A percentile compares a stretch with the other conserved stretches of the same genome.
Conservation (phyloP, 1,139 yeast genomes). For the Scheffersomyces cryptocercus region DNA sequence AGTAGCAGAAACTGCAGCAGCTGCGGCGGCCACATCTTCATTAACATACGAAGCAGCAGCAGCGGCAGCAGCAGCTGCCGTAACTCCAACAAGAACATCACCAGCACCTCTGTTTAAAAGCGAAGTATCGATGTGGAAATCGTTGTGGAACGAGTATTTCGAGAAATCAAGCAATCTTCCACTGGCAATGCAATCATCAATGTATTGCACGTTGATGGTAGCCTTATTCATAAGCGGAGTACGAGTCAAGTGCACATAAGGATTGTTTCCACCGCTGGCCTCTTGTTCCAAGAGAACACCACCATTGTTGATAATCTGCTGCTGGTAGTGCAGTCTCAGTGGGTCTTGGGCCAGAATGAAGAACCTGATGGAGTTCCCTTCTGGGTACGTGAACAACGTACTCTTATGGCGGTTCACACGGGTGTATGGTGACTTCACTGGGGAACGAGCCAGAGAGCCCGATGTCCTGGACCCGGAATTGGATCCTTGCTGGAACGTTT, state of each 20-base stretch:
- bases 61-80: not conserved
- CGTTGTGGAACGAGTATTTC: not conserved
- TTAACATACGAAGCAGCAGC: not conserved
- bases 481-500: no score
- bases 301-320: not conserved
- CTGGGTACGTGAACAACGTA: not conserved
- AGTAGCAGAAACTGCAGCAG: not conserved
- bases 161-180: not conserved
- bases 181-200: not conserved
- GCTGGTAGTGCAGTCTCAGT: not conserved
- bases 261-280: not conserved
- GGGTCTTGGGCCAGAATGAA: not conserved
- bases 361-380: not conserved
- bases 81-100: not conserved
- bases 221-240: no score
- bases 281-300: not conserved
- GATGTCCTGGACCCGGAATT: no score
- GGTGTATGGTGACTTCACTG: not conserved
- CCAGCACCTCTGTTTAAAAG: conserved; percentile 1
- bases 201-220: not conserved
- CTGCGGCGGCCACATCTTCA: not conserved
- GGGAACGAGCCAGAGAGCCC: not conserved
- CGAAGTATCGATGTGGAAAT: not conserved
- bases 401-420: not conserved
- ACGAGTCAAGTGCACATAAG: no score